These are phyloP conservation scores for Picea abies DNA, from an alignment of 83 land plant genomes.

Conservation along the genomic window DNA sequence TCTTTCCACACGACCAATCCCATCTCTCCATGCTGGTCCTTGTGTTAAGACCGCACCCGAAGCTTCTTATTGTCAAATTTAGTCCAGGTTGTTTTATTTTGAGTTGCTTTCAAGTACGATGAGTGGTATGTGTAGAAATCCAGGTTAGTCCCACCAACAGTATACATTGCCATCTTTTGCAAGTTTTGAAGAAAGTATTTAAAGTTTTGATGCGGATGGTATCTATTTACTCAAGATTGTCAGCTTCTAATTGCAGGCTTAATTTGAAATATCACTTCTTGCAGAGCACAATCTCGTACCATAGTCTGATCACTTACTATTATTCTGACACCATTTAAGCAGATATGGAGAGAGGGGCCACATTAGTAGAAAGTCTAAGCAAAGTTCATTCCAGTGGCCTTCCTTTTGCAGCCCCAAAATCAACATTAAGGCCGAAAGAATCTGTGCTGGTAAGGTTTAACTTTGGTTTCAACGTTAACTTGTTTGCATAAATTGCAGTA, in stretches of 20 bases:
- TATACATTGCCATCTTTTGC: not conserved
- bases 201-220: not conserved
- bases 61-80: not conserved
- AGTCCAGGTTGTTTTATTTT: not conserved
- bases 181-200: not conserved
- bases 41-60: not conserved
- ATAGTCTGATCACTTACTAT: not conserved
- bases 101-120: not conserved
- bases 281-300: not conserved
- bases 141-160: too few relatives aligned
- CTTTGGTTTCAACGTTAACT: not conserved
- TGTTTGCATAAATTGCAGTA: not conserved
- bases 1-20: too few relatives aligned
- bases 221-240: not conserved
- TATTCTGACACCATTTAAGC: not conserved
- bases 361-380: conserved; percentile 13
- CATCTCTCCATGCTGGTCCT: too few relatives aligned
- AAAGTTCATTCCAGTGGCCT: conserved; percentile 33
- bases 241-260: not conserved
- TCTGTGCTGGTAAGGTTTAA: conserved; percentile 56
- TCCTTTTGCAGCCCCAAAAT: conserved; percentile 66
- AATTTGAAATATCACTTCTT: not conserved
- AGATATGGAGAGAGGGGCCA: conserved; percentile 12
- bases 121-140: not conserved
- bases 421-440: conserved; percentile 59